Evolutionary conservation across 148 eudicot species (phyloP).

Genomic region (Rhododendron henanense): DNA sequence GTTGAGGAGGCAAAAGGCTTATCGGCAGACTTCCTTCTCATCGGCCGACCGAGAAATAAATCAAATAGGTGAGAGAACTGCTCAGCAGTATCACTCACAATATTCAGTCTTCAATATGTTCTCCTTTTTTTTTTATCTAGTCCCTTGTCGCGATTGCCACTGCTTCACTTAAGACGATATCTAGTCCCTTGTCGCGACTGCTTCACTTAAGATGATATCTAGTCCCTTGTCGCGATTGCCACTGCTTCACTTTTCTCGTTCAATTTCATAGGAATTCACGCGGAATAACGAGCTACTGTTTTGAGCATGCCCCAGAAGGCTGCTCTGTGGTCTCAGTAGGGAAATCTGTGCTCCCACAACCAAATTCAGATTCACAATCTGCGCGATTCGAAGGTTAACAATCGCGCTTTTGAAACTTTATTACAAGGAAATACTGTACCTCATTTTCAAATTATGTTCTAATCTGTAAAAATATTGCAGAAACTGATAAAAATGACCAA

Average conservation of each 20-base stretch:
- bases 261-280: conserved; percentile 12
- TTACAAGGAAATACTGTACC: background rate
- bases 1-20: conserved; percentile 54
- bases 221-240: background rate
- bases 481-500: background rate
- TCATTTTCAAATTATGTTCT: background rate
- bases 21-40: conserved; percentile 48
- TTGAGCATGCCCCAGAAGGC: conserved; percentile 51
- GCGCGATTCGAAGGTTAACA: background rate
- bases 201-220: background rate
- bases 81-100: background rate
- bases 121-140: background rate
- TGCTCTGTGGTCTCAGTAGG: conserved; percentile 68
- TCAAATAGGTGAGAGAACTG: background rate
- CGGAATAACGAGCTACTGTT: conserved; percentile 40
- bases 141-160: background rate
- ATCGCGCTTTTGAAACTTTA: background rate
- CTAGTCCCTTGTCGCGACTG: background rate
- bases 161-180: background rate
- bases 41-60: conserved; percentile 37
- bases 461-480: conserved; percentile 15
- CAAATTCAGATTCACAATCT: conserved; percentile 8
- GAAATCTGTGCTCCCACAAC: conserved; percentile 9
- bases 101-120: background rate
- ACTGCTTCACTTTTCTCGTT: background rate